phyloP scores from a whole-genome alignment of 495 filamentous ascomycete species.

The Trichoderma virens region DNA sequence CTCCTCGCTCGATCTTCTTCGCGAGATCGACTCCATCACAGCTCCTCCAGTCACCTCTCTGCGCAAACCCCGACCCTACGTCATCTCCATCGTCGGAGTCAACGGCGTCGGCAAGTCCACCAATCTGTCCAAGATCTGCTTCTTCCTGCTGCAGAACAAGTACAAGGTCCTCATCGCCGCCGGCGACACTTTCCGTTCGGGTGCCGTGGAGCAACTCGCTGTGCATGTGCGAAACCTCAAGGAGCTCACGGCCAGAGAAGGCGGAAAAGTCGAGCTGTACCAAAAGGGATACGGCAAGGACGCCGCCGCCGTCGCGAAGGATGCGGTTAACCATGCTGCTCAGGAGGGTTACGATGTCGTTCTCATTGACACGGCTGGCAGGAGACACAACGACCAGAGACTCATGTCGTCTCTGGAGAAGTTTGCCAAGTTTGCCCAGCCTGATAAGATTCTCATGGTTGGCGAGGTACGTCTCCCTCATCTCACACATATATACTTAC shows the following conservation, averaged over 20 bases:
- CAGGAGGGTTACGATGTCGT: conserved; percentile 82
- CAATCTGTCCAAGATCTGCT: conserved; percentile 92
- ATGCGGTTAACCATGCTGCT: conserved; percentile 74
- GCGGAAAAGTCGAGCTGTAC: conserved; percentile 79
- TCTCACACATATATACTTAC: conserved; percentile 2
- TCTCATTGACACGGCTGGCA: conserved; percentile 90
- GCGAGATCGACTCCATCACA: conserved; percentile 78
- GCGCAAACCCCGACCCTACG: conserved; percentile 68
- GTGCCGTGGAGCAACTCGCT: conserved; percentile 91
- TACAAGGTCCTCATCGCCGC: conserved; percentile 93
- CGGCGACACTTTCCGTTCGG: conserved; percentile 94
- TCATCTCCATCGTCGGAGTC: conserved; percentile 95
- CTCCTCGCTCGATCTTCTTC: conserved; percentile 84
- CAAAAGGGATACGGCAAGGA: conserved; percentile 98
- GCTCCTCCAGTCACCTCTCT: conserved; percentile 48
- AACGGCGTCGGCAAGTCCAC: conserved; percentile 98
- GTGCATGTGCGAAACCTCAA: conserved; percentile 88
- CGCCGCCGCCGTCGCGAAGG: conserved; percentile 88
- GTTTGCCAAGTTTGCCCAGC: conserved; percentile 89
- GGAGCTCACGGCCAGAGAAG: conserved; percentile 74
- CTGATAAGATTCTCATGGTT: conserved; percentile 99
- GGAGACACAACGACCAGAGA: conserved; percentile 89
- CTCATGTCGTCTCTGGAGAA: conserved; percentile 95
- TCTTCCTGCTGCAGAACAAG: conserved; percentile 93
- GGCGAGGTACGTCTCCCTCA: conserved; percentile 53